Conservation (phyloP, 2,329 filamentous ascomycete species). For the Rutstroemia sp. region DNA sequence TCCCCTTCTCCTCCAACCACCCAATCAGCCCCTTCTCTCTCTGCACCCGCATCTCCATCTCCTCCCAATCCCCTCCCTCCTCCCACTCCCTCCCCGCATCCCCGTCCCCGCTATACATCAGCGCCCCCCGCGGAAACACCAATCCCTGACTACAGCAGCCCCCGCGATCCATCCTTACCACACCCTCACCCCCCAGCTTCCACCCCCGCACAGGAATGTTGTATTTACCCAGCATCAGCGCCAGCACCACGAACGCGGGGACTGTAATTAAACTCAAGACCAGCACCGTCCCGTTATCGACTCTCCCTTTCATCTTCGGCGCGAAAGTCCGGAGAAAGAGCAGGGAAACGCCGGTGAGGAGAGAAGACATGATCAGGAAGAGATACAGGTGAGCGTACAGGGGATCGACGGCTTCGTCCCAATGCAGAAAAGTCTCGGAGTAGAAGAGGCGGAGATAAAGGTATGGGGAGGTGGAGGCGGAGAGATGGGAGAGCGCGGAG, state of each 20-base stretch:
- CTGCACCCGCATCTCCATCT: not conserved
- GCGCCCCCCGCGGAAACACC: constrained; percentile 10
- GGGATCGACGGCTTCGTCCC: constrained; percentile 11
- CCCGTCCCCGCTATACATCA: not conserved
- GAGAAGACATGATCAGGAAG: not conserved
- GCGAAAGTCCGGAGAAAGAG: not conserved
- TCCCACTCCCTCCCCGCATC: not conserved
- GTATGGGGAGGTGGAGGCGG: constrained; percentile 12
- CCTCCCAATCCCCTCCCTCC: too few species aligned
- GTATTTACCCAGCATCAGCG: constrained; percentile 17
- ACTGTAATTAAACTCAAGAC: constrained; percentile 9
- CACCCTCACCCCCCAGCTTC: not conserved
- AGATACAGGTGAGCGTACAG: constrained; percentile 11
- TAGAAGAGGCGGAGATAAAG: constrained; percentile 21
- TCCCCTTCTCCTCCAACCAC: not conserved
- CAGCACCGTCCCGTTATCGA: not conserved
- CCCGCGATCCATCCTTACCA: constrained; percentile 12
- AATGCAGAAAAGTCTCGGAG: constrained; percentile 14
- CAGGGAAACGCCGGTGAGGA: not conserved
- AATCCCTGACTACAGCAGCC: constrained; percentile 19
- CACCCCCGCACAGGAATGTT: constrained; percentile 10
- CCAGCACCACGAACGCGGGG: constrained; percentile 11
- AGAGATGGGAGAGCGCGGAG: constrained; percentile 9
- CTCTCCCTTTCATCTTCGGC: not conserved
- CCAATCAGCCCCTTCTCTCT: not conserved